A percentile compares a stretch with the other conserved stretches of the same genome.
Conservation (phyloP, 139 green algal genomes). For the Raphidocelis subcapitata region DNA sequence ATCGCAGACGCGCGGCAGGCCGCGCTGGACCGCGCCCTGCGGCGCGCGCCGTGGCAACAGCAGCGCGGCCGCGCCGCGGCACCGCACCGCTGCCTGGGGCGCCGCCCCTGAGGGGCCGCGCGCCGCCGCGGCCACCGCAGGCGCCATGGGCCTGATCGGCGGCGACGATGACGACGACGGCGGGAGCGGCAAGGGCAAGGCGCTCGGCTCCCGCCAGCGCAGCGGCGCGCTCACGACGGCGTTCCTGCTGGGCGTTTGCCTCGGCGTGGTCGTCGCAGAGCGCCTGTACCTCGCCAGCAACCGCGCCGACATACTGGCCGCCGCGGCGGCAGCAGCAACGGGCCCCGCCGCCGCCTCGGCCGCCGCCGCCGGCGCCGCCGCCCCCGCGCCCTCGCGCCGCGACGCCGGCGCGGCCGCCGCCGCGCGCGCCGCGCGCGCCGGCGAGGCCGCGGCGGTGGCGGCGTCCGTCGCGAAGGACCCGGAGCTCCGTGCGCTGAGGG, state of each 20-base stretch:
- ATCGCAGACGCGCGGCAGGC: too few species aligned
- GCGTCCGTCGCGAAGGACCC: conserved; percentile 7
- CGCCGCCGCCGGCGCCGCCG: conserved; percentile 3
- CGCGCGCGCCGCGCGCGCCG: not conserved
- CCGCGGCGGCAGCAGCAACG: conserved; percentile 5
- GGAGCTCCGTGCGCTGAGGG: conserved; percentile 24
- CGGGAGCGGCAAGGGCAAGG: conserved; percentile 22
- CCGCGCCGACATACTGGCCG: conserved; percentile 7
- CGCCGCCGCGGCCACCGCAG: too few species aligned
- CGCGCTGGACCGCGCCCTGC: too few species aligned
- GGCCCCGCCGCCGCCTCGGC: not conserved
- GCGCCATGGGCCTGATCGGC: too few species aligned
- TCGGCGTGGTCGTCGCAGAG: conserved; percentile 66
- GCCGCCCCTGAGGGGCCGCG: too few species aligned
- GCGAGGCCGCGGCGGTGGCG: not conserved
- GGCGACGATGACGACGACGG: too few species aligned
- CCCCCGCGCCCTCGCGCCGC: not conserved
- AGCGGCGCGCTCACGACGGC: conserved; percentile 33
- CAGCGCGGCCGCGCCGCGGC: too few species aligned
- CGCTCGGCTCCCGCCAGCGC: conserved; percentile 6
- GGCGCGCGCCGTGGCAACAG: too few species aligned
- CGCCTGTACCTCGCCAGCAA: conserved; percentile 52
- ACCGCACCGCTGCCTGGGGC: too few species aligned
- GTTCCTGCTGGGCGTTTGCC: conserved; percentile 61
- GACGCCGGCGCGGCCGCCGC: not conserved